Percentiles rank a stretch among this genome's conserved stretches.
These are phyloP conservation scores for Phalaenopsis equestris DNA, from an alignment of 106 monocot species.

Conservation along the genomic window DNA sequence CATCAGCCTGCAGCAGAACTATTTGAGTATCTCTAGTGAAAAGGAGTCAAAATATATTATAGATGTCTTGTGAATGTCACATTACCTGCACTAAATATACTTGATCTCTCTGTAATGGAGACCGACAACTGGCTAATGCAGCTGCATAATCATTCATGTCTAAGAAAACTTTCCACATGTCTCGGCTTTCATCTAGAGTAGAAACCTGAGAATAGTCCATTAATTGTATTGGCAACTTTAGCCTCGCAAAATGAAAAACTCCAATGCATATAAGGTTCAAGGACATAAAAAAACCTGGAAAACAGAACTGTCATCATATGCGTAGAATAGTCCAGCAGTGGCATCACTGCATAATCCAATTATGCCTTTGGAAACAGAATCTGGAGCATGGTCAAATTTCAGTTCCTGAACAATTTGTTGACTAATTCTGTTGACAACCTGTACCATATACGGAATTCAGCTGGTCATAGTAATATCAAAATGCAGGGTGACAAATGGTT, in stretches of 20 bases:
- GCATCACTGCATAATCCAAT: slow-evolving; percentile 93
- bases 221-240: background rate
- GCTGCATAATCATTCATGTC: slow-evolving; percentile 77
- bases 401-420: slow-evolving; percentile 83
- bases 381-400: slow-evolving; percentile 77
- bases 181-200: slow-evolving; percentile 77
- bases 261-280: background rate
- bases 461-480: background rate
- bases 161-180: slow-evolving; percentile 96
- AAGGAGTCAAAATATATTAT: background rate
- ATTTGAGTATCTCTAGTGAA: background rate
- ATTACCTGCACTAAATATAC: slow-evolving; percentile 86
- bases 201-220: slow-evolving; percentile 57
- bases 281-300: slow-evolving; percentile 64
- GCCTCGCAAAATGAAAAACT: background rate
- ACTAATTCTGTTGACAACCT: slow-evolving; percentile 94
- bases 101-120: slow-evolving; percentile 80
- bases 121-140: slow-evolving; percentile 89
- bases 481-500: background rate
- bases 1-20: slow-evolving; percentile 64
- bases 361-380: slow-evolving; percentile 72
- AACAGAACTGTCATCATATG: slow-evolving; percentile 92
- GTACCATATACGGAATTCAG: slow-evolving; percentile 1
- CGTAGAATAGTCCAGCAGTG: slow-evolving; percentile 85
- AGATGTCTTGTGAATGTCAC: background rate